These are phyloP conservation scores for Kockovaella imperatae DNA, from an alignment of 768 basidiomycete genomes.

Conservation along the genomic window DNA sequence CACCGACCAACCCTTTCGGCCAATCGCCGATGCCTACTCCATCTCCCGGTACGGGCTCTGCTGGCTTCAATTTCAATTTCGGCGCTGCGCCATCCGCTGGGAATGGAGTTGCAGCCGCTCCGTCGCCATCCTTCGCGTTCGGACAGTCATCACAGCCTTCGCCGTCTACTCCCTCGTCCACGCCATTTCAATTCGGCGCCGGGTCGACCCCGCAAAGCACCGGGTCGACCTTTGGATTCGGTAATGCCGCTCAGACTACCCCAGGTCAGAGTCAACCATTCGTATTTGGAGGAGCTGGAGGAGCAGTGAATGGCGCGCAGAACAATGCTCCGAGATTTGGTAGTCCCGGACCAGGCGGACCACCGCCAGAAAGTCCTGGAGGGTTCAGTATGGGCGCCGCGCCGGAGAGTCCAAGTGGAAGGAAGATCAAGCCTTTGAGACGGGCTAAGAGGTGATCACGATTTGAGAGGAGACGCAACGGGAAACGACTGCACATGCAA, in stretches of 20 bases:
- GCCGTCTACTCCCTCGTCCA: not conserved
- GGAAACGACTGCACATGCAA: no score
- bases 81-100: constrained; percentile 3
- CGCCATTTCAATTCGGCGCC: constrained; percentile 1
- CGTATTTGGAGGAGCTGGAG: not conserved
- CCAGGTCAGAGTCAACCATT: not conserved
- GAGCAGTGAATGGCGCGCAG: not conserved
- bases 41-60: not conserved
- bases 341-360: not conserved
- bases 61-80: constrained; percentile 2
- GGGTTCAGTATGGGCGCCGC: not conserved
- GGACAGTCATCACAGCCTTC: not conserved
- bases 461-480: not conserved
- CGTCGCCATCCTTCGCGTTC: constrained; percentile 1
- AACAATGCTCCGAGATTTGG: not conserved
- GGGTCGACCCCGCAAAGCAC: not conserved
- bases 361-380: not conserved
- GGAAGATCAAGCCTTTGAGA: constrained; percentile 9
- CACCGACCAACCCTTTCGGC: constrained; percentile 1
- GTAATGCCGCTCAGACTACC: not conserved
- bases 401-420: constrained; percentile 6
- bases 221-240: not conserved
- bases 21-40: not conserved
- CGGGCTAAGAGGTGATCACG: not conserved
- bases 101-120: constrained; percentile 1